phyloP scores from a whole-genome alignment of 805 yeast species.

The Cyberlindnera japonica region DNA sequence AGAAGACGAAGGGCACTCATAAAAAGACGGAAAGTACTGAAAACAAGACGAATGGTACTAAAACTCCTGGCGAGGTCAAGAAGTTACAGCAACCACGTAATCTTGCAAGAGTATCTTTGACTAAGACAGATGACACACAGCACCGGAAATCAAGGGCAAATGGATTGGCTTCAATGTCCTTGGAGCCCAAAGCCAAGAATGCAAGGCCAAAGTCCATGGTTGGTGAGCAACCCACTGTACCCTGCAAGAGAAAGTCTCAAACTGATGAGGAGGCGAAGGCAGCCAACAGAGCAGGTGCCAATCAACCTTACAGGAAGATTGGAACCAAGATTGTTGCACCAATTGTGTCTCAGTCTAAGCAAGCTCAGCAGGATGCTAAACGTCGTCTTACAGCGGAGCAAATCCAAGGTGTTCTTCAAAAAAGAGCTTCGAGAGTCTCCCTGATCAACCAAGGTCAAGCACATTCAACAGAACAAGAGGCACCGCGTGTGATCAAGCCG shows the following conservation, averaged over 20 bases:
- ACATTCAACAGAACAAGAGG: constrained; percentile 5
- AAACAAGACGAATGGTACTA: constrained; percentile 9
- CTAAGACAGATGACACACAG: constrained; percentile 20
- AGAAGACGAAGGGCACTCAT: constrained; percentile 1
- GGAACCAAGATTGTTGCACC: constrained; percentile 25
- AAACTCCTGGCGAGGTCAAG: not conserved
- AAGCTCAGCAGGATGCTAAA: constrained; percentile 20
- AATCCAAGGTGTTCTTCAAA: constrained; percentile 19
- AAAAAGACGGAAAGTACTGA: not conserved
- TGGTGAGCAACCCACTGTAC: constrained; percentile 12
- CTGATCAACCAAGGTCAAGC: constrained; percentile 4
- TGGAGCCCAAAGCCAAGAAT: constrained; percentile 17
- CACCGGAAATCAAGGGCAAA: constrained; percentile 22
- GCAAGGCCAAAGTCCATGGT: constrained; percentile 20
- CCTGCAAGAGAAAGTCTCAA: constrained; percentile 20
- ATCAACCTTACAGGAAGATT: constrained; percentile 24
- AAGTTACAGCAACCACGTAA: constrained; percentile 12
- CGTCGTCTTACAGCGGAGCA: constrained; percentile 28
- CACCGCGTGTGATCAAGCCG: constrained; percentile 10
- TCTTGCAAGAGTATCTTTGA: constrained; percentile 23
- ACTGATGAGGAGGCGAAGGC: constrained; percentile 19
- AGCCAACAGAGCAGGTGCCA: not conserved
- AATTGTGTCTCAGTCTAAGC: constrained; percentile 13
- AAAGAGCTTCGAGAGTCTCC: constrained; percentile 28
- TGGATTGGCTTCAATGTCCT: constrained; percentile 21